phyloP scores from a whole-genome alignment of 202 grass and related monocot species.

The Musa balbisiana region DNA sequence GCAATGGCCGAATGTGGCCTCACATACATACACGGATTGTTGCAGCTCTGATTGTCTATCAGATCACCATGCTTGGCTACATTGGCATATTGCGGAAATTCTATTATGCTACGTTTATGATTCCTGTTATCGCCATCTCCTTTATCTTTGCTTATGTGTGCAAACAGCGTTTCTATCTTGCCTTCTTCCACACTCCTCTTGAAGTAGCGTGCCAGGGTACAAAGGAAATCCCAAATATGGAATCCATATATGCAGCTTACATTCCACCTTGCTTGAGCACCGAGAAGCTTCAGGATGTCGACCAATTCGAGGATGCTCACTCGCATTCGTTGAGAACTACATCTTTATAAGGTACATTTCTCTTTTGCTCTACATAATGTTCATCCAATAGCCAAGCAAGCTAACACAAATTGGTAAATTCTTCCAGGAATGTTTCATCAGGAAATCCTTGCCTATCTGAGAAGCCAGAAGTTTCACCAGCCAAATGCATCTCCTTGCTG shows the following conservation, averaged over 20 bases:
- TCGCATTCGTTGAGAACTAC: slow-evolving; percentile 47
- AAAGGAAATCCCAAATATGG: slow-evolving; percentile 62
- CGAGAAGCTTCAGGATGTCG: slow-evolving; percentile 64
- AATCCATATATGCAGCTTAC: slow-evolving; percentile 46
- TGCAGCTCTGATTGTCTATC: slow-evolving; percentile 59
- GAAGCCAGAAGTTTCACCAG: too few relatives aligned
- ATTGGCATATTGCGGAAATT: slow-evolving; percentile 34
- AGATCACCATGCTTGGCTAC: slow-evolving; percentile 28
- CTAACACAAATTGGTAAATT: too few relatives aligned
- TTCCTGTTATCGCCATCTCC: slow-evolving; percentile 43
- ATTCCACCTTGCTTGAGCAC: slow-evolving; percentile 64
- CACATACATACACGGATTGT: slow-evolving; percentile 70
- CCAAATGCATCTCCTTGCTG: too few relatives aligned
- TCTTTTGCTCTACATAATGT: too few relatives aligned
- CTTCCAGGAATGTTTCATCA: too few relatives aligned
- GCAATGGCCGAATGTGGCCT: slow-evolving; percentile 84
- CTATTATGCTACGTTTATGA: neutral
- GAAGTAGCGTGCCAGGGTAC: slow-evolving; percentile 38
- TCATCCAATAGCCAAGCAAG: too few relatives aligned
- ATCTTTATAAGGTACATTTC: slow-evolving; percentile 35
- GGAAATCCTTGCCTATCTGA: too few relatives aligned
- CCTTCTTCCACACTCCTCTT: slow-evolving; percentile 52
- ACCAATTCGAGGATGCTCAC: slow-evolving; percentile 53
- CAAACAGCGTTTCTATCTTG: slow-evolving; percentile 50
- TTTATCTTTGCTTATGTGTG: slow-evolving; percentile 47